Evolutionary conservation across 2,329 filamentous ascomycete species (phyloP).

Genomic region (Hypoxylon sp.): DNA sequence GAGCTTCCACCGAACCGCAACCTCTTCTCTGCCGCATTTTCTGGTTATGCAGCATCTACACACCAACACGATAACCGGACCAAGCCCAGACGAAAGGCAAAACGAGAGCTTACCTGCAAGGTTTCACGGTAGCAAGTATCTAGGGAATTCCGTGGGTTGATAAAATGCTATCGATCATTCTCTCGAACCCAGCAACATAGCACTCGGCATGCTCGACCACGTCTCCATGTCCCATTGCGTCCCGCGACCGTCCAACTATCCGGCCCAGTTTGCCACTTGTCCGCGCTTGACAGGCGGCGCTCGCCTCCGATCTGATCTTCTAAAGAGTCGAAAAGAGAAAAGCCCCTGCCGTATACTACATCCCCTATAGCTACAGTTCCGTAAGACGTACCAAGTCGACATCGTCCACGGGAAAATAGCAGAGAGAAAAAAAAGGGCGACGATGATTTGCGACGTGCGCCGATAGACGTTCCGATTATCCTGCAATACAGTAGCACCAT

Average conservation of each 20-base stretch:
- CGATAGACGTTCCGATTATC: background rate
- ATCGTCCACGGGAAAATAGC: background rate
- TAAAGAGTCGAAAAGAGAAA: background rate
- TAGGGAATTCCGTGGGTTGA: too few relatives aligned
- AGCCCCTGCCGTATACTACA: too few relatives aligned
- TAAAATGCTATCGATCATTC: too few relatives aligned
- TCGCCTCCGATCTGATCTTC: background rate
- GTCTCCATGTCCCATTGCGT: conserved; percentile 17
- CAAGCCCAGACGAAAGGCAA: background rate
- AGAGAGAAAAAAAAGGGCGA: background rate
- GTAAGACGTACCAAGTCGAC: background rate
- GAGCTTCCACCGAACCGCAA: conserved; percentile 20
- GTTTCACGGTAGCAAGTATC: background rate
- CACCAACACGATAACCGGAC: background rate
- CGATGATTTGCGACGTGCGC: background rate
- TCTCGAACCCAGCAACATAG: too few relatives aligned
- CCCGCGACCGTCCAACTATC: conserved; percentile 21
- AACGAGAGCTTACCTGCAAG: background rate
- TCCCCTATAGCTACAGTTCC: background rate
- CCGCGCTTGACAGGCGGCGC: conserved; percentile 25
- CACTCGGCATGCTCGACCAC: conserved; percentile 21
- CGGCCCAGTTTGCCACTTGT: conserved; percentile 33
- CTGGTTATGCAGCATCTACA: conserved; percentile 11
- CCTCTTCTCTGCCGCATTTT: conserved; percentile 20
- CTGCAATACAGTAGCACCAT: background rate